These are phyloP conservation scores for Oldenlandia corymbosa DNA, from an alignment of 257 asterid genomes.

Conservation along the genomic window DNA sequence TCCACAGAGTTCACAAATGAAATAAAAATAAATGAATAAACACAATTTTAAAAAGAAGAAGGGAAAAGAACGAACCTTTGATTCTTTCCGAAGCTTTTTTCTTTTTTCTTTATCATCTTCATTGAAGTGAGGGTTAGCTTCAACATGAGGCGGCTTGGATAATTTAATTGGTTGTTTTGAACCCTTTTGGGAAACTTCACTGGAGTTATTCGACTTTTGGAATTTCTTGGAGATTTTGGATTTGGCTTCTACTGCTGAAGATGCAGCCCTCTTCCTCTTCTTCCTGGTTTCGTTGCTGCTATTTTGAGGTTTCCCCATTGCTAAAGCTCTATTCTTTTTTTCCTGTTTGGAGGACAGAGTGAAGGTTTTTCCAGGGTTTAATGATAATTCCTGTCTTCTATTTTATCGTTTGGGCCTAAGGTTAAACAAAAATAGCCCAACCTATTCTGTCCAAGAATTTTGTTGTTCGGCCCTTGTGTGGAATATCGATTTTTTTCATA, in stretches of 20 bases:
- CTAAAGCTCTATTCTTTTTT: conserved; percentile 1
- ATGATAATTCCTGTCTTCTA: too few species aligned
- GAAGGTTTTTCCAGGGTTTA: conserved; percentile 22
- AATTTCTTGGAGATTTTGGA: conserved; percentile 30
- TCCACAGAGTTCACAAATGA: not conserved
- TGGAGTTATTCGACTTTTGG: conserved; percentile 38
- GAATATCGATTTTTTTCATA: too few species aligned
- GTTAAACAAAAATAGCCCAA: too few species aligned
- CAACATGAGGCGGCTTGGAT: conserved; percentile 9
- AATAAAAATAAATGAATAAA: too few species aligned
- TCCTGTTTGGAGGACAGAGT: not conserved
- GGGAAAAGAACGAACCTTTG: conserved; percentile 45
- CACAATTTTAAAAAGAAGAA: not conserved
- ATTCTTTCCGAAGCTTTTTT: conserved; percentile 47
- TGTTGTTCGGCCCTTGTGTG: too few species aligned
- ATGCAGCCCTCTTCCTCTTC: conserved; percentile 54
- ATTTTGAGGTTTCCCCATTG: conserved; percentile 60
- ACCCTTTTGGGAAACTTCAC: conserved; percentile 24
- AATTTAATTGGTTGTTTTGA: conserved; percentile 34
- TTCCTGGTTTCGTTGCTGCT: conserved; percentile 37
- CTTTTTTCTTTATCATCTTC: conserved; percentile 41
- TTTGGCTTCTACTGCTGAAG: conserved; percentile 30
- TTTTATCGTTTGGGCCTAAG: too few species aligned
- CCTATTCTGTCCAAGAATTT: too few species aligned
- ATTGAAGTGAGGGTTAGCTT: conserved; percentile 22